These are phyloP conservation scores for Xylaria telfairii DNA, from an alignment of 495 filamentous ascomycete species.

Conservation along the genomic window DNA sequence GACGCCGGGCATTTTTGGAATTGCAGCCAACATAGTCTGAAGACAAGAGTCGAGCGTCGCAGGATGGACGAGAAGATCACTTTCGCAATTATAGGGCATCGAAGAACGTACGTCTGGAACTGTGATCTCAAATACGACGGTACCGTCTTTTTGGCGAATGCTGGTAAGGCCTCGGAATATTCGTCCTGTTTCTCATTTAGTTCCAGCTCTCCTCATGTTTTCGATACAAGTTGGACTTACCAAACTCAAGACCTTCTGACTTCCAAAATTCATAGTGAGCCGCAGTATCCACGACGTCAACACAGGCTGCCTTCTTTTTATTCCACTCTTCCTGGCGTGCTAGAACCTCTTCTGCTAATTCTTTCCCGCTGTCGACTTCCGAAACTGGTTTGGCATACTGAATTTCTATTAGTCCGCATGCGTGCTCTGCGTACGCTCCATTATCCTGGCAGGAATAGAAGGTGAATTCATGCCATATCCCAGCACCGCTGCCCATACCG, in stretches of 20 bases:
- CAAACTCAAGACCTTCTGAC: neutral
- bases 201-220: neutral
- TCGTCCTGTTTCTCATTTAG: neutral
- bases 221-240: neutral
- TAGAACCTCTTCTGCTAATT: slow-evolving; percentile 3
- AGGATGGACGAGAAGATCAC: neutral
- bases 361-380: slow-evolving; percentile 6
- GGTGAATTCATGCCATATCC: slow-evolving; percentile 2
- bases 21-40: slow-evolving; percentile 1
- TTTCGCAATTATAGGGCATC: neutral
- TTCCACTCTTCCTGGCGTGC: neutral
- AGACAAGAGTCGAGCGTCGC: slow-evolving; percentile 5
- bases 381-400: neutral
- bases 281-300: neutral
- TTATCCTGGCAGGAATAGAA: slow-evolving; percentile 2
- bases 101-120: neutral
- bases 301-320: neutral
- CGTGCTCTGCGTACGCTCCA: slow-evolving; percentile 1
- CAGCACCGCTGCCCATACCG: slow-evolving; percentile 8
- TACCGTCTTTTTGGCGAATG: neutral
- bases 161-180: slow-evolving; percentile 2
- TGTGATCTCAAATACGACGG: slow-evolving; percentile 1
- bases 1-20: neutral
- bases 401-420: slow-evolving; percentile 3
- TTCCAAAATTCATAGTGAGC: slow-evolving; percentile 5